These are phyloP conservation scores for Royoungia palumana DNA, from an alignment of 768 basidiomycete genomes.

Conservation along the genomic window DNA sequence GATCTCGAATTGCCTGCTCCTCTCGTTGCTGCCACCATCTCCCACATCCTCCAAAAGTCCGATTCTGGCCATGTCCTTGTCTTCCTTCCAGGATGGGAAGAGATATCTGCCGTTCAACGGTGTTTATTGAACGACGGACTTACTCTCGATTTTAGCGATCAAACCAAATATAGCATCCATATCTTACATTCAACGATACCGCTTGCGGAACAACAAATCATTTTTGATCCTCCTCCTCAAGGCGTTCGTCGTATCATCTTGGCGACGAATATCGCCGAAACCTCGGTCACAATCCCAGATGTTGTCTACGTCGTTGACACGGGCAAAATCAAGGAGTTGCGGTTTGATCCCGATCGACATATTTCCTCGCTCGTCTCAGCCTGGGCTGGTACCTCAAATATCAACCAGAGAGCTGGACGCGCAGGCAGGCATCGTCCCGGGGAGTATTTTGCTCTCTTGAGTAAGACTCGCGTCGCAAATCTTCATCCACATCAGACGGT, in stretches of 20 bases:
- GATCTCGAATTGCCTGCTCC: constrained; percentile 78
- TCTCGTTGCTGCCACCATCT: constrained; percentile 76
- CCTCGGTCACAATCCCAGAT: constrained; percentile 92
- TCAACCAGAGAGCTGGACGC: constrained; percentile 89
- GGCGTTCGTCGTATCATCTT: constrained; percentile 87
- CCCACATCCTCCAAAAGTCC: constrained; percentile 69
- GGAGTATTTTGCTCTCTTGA: constrained; percentile 85
- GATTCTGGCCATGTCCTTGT: constrained; percentile 86
- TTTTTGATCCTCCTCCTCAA: constrained; percentile 76
- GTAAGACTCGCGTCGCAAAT: constrained; percentile 53
- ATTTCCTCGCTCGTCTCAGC: constrained; percentile 87
- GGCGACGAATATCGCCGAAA: constrained; percentile 94
- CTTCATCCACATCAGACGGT: constrained; percentile 83
- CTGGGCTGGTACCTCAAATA: constrained; percentile 87
- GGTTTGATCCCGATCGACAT: constrained; percentile 84
- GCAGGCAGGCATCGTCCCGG: constrained; percentile 90
- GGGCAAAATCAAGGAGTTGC: constrained; percentile 82
- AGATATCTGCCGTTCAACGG: constrained; percentile 72
- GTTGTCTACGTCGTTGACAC: constrained; percentile 93
- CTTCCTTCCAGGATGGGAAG: constrained; percentile 92
- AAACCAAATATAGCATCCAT: constrained; percentile 63
- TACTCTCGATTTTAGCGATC: constrained; percentile 59
- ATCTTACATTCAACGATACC: constrained; percentile 89
- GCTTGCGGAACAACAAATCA: constrained; percentile 80
- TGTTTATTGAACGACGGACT: constrained; percentile 51